Base-by-base conservation (phyloP, 2,329 filamentous ascomycete species). In the Beauveria sp. region DNA sequence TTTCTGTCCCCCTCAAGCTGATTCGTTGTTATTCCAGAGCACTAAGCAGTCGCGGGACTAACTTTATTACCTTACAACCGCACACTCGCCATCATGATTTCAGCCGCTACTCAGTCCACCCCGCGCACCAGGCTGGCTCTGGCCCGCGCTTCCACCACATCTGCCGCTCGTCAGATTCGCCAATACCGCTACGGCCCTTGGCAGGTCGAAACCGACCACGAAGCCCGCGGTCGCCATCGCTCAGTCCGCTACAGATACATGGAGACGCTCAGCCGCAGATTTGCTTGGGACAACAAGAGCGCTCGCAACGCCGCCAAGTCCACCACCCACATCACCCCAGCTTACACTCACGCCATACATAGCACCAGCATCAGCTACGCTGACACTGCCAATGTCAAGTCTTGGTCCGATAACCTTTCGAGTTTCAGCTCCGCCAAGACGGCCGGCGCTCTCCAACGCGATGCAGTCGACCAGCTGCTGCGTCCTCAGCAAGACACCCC, bases 231-330 rank as follows among this genome's bases (percentile, higher is more conserved):
- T 48, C 80, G 77, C 14, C 72, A 77, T 63, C 75, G 76, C 58
- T 63, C 67, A 4, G 44, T 77, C 12, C 79, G 76, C 50, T 76
- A 80, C 65, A 80, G 76, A 62, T 79, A 79, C 65, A 69, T 74
- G 62, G 77, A 82, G 59, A 70, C 75, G 3, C 62, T 82, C 22
- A 75, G 75, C 63, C 75, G 77, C 20, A 77, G 72, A 57, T 65
- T 79, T 2, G 73, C 75, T 1, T 83, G 80, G 79, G 76, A 81
- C 41, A 75, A 77, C 48, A 69, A 72, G 37, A 64, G 71, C 40
- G 41, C 3, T 61, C 70, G 18, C 61, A 71, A n/a, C 18, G 59
- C 59, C 44, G 43, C 50, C 37, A 47, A 68, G 70, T 26, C 64
- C 70, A 2, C 62, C 69, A 16, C 60, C 71, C n/a, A 40, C 26